Evolutionary conservation across 164 flowering plant genomes (phyloP).

Genomic region (Magnolia sinica): DNA sequence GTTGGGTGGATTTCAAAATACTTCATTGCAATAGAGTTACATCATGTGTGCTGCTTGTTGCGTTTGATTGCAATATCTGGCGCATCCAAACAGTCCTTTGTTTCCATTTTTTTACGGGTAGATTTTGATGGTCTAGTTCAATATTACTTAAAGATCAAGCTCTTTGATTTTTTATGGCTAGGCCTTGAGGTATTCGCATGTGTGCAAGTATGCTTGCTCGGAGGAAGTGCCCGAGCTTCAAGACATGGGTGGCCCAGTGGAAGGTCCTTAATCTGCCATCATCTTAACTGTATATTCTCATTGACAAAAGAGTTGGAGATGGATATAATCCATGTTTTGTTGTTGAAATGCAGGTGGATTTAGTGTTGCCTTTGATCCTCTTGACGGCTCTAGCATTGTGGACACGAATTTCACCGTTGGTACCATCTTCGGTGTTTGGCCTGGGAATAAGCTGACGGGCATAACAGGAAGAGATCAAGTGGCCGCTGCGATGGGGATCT

Average conservation of each 20-base stretch:
- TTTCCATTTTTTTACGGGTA: background rate
- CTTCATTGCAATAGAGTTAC: background rate
- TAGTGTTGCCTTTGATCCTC: conserved; percentile 97
- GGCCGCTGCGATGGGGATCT: conserved; percentile 99
- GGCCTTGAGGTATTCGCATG: conserved; percentile 89
- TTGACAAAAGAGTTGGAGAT: background rate
- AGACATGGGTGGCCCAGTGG: conserved; percentile 95
- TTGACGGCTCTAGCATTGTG: conserved; percentile 96
- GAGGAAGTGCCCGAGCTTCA: conserved; percentile 97
- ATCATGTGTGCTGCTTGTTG: background rate
- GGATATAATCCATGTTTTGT: background rate
- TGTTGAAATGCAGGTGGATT: conserved; percentile 66
- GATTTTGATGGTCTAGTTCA: background rate
- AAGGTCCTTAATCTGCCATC: conserved; percentile 43
- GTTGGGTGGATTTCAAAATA: background rate
- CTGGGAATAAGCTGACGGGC: conserved; percentile 86
- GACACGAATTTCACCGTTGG: conserved; percentile 99
- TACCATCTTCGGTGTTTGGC: conserved; percentile 99
- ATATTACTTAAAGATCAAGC: background rate
- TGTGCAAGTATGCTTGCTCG: conserved; percentile 97
- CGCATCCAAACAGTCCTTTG: background rate
- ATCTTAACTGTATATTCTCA: background rate
- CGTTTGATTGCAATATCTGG: background rate
- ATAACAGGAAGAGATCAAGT: conserved; percentile 87
- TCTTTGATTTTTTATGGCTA: conserved; percentile 20